Percentiles rank a stretch among this genome's conserved stretches.
Evolutionary conservation across 352 stramenopile species (phyloP).

Genomic region (Phytophthora pini): DNA sequence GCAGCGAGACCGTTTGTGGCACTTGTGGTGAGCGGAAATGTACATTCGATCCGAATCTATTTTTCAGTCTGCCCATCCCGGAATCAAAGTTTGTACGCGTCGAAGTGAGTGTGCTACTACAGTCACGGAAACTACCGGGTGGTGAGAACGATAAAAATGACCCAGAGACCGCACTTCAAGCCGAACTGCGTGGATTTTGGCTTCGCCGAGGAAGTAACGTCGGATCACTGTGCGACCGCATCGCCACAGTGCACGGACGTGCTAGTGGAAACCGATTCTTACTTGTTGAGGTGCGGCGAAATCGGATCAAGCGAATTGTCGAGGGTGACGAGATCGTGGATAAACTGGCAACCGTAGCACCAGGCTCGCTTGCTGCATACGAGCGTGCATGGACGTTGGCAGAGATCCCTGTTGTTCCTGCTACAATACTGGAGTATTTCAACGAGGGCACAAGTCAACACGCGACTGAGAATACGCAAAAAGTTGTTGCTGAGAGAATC

Average conservation of each 20-base stretch:
- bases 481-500: slow-evolving; percentile 19
- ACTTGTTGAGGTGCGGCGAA: slow-evolving; percentile 68
- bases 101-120: slow-evolving; percentile 69
- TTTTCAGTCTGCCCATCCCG: slow-evolving; percentile 96
- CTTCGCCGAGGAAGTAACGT: slow-evolving; percentile 56
- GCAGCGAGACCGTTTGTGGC: slow-evolving; percentile 94
- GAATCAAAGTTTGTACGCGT: slow-evolving; percentile 74
- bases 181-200: slow-evolving; percentile 57
- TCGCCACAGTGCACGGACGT: slow-evolving; percentile 44
- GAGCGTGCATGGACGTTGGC: slow-evolving; percentile 73
- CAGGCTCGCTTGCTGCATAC: slow-evolving; percentile 68
- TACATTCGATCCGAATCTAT: slow-evolving; percentile 97
- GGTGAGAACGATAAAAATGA: slow-evolving; percentile 8
- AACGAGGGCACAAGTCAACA: background rate
- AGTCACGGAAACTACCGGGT: slow-evolving; percentile 45
- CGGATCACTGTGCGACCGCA: slow-evolving; percentile 52
- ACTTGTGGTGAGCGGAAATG: slow-evolving; percentile 93
- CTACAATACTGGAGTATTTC: slow-evolving; percentile 25
- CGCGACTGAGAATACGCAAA: background rate
- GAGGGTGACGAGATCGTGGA: slow-evolving; percentile 67
- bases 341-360: slow-evolving; percentile 40
- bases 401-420: slow-evolving; percentile 59
- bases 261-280: slow-evolving; percentile 59
- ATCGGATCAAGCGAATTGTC: slow-evolving; percentile 80
- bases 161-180: slow-evolving; percentile 17